Conservation (phyloP, 306 rosid genomes). For the Glycyrrhiza uralensis region DNA sequence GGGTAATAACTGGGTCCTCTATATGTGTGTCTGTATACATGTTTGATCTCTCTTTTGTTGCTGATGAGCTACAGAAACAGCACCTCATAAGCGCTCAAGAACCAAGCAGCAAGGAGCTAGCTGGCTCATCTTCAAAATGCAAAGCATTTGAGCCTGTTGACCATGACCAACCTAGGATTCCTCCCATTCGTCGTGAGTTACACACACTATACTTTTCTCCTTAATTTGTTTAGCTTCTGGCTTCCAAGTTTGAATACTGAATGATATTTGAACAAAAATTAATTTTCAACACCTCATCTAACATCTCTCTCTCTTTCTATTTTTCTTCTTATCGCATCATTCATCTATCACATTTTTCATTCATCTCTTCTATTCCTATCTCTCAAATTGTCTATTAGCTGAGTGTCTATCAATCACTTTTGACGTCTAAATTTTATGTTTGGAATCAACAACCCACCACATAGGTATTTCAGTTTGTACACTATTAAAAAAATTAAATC, state of each 20-base stretch:
- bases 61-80: slow-evolving; percentile 44
- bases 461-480: too few relatives aligned
- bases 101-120: slow-evolving; percentile 49
- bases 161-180: slow-evolving; percentile 67
- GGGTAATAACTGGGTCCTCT: background rate
- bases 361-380: too few relatives aligned
- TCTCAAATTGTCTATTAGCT: too few relatives aligned
- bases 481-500: too few relatives aligned
- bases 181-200: slow-evolving; percentile 88
- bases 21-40: background rate
- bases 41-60: background rate
- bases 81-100: slow-evolving; percentile 49
- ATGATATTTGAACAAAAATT: too few relatives aligned
- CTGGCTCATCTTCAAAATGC: slow-evolving; percentile 79
- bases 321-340: too few relatives aligned
- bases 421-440: too few relatives aligned
- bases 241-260: background rate
- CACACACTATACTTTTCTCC: background rate
- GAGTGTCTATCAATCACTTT: too few relatives aligned
- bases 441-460: too few relatives aligned
- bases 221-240: background rate
- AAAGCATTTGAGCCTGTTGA: slow-evolving; percentile 49
- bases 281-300: too few relatives aligned
- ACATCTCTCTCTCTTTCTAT: too few relatives aligned
- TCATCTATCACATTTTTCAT: too few relatives aligned